Conservation (phyloP, 2,329 filamentous ascomycete species). For the Cytospora leucostoma region DNA sequence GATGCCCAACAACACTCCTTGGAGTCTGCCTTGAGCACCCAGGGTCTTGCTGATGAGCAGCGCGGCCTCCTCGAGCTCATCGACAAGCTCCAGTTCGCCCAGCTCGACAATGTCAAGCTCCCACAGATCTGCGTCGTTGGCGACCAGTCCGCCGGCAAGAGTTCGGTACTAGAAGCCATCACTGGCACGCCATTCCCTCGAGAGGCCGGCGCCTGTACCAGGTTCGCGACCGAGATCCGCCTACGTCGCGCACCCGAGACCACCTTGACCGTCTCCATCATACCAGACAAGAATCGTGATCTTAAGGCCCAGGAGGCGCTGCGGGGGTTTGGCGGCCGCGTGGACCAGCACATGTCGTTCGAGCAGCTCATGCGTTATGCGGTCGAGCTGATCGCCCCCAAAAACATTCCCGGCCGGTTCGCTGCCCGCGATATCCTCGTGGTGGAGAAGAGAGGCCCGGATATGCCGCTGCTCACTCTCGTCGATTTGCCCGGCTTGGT, state of each 20-base stretch:
- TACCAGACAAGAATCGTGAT: slow-evolving; percentile 52
- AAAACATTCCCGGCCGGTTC: slow-evolving; percentile 52
- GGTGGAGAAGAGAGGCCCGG: slow-evolving; percentile 60
- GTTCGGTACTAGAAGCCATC: slow-evolving; percentile 64
- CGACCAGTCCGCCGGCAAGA: slow-evolving; percentile 66
- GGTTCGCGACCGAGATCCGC: slow-evolving; percentile 62
- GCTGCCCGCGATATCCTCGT: slow-evolving; percentile 57
- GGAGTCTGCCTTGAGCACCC: slow-evolving; percentile 51
- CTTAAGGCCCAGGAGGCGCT: slow-evolving; percentile 50
- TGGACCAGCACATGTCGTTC: slow-evolving; percentile 48
- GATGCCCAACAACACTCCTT: slow-evolving; percentile 39
- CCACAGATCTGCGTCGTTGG: slow-evolving; percentile 66
- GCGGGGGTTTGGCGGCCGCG: slow-evolving; percentile 49
- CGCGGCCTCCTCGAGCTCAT: slow-evolving; percentile 57
- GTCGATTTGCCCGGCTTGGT: slow-evolving; percentile 64
- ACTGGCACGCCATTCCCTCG: slow-evolving; percentile 63
- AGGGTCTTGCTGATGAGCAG: slow-evolving; percentile 56
- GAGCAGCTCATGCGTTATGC: slow-evolving; percentile 54
- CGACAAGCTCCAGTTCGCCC: slow-evolving; percentile 43
- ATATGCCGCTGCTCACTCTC: slow-evolving; percentile 60
- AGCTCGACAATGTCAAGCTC: slow-evolving; percentile 45
- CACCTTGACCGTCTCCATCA: slow-evolving; percentile 54
- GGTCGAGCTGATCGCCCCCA: slow-evolving; percentile 53
- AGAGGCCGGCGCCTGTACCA: slow-evolving; percentile 61
- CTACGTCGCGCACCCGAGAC: slow-evolving; percentile 50